Evolutionary conservation across 306 rosid genomes (phyloP), one percentile per base, ranked within the genome.

Genomic region (Canavalia gladiata): DNA sequence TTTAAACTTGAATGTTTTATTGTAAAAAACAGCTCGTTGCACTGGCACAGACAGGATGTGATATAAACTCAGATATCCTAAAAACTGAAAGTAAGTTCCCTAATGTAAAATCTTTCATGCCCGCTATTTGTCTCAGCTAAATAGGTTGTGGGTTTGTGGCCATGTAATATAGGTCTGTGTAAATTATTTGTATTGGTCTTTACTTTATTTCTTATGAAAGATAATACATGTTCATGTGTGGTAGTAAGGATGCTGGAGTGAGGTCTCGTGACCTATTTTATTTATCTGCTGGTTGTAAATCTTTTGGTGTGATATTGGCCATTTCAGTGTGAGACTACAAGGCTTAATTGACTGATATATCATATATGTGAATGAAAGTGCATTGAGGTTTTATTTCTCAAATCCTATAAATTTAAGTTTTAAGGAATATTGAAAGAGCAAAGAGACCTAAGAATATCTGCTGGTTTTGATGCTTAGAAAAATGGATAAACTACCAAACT

Each of bases 11-110:
- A 37, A 41, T 67, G 58, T 41, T 81, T 18, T 89, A 1, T 81
- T 42, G 56, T 62, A 3, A 74, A 65, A 69, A 75, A 54, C 90
- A 95, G 99, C 87, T 93, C 18, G 82, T 93, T 81, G 85, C 98
- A 8, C 78, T 89, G 71, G 99, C 92, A 6, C 98, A 93, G 81
- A 86, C 91, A 42, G 99, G 95, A 63, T 72, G 84, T 69, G 93
- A 90, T 59, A 64, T 93, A 57, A 85, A 83, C 68, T 82, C 90
- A 1, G 93, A 93, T 77, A 67, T 88, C 57, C 91, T 90, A 34
- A 91, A 93, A 85, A 56, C 84, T 75, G 82, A 86, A 73, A 89
- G 99, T 86, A 89, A 88, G 93, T 89, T 68, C 37, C 34, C 55
- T 8, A 7, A 33, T 42, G 9, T 51, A 5, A 6, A 28, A 50